phyloP scores from a whole-genome alignment of 2,329 filamentous ascomycete genomes.

The Fusarium azukiicola region DNA sequence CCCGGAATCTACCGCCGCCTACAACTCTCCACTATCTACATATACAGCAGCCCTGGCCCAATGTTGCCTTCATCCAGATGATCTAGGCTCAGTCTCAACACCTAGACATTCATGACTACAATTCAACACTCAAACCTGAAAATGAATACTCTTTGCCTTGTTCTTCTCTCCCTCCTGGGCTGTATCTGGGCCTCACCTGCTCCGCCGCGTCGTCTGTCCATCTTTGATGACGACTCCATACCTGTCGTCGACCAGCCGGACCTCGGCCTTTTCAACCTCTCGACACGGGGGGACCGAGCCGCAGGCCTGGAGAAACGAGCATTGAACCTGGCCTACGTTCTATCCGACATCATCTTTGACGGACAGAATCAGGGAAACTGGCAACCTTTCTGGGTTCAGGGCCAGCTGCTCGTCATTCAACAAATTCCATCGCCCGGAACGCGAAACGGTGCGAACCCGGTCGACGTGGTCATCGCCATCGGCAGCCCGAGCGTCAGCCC shows the following conservation, averaged over 20 bases:
- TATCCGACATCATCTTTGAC: constrained; percentile 27
- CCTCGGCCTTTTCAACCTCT: constrained; percentile 16
- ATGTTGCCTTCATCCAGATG: no score
- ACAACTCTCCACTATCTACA: no score
- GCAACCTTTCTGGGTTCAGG: constrained; percentile 17
- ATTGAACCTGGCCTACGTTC: constrained; percentile 13
- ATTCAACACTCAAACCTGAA: neutral
- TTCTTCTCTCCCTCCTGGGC: constrained; percentile 12
- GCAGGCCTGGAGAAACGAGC: constrained; percentile 21
- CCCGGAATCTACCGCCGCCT: no score
- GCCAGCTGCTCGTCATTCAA: constrained; percentile 23
- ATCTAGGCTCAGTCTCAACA: neutral
- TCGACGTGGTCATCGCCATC: constrained; percentile 29
- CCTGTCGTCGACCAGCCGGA: constrained; percentile 17
- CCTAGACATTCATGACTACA: neutral
- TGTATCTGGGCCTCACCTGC: constrained; percentile 20
- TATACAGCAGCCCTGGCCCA: no score
- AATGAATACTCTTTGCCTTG: constrained; percentile 13
- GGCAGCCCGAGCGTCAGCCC: constrained; percentile 26
- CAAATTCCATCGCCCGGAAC: constrained; percentile 13
- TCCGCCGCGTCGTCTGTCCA: neutral
- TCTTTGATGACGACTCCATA: constrained; percentile 22
- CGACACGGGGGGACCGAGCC: neutral
- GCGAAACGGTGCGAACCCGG: constrained; percentile 25
- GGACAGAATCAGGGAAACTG: constrained; percentile 24